phyloP scores from a whole-genome alignment of 768 basidiomycete species.

The Collybia mongolica region DNA sequence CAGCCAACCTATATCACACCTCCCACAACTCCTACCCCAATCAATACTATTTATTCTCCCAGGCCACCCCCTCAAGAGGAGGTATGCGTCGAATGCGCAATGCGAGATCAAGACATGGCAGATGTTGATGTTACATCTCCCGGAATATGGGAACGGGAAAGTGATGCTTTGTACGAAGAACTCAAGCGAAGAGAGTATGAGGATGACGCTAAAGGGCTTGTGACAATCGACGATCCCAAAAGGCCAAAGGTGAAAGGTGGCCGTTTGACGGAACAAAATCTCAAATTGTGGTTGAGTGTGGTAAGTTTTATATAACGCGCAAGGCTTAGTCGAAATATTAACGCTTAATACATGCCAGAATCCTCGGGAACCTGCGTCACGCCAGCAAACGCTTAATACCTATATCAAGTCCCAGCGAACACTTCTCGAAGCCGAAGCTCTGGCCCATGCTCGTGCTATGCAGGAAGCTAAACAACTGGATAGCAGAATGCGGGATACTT shows the following conservation, averaged over 20 bases:
- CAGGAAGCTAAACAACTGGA: conserved; percentile 78
- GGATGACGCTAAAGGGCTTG: conserved; percentile 53
- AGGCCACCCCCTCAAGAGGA: conserved; percentile 67
- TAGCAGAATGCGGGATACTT: conserved; percentile 75
- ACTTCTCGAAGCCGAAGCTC: conserved; percentile 78
- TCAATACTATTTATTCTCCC: conserved; percentile 63
- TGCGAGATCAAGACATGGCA: conserved; percentile 98
- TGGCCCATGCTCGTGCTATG: conserved; percentile 75
- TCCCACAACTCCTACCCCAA: conserved; percentile 46
- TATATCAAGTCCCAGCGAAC: conserved; percentile 84
- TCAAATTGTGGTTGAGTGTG: conserved; percentile 78
- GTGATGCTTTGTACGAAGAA: conserved; percentile 81
- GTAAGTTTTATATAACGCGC: conserved; percentile 41
- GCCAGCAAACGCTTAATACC: conserved; percentile 74
- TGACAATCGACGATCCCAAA: conserved; percentile 47
- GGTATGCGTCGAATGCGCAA: conserved; percentile 94
- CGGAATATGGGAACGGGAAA: conserved; percentile 90
- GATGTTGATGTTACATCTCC: conserved; percentile 87
- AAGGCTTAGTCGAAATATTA: conserved; percentile 3
- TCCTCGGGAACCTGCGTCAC: conserved; percentile 83
- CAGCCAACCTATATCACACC: conserved; percentile 79
- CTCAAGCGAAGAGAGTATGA: conserved; percentile 69
- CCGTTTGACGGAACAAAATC: conserved; percentile 70
- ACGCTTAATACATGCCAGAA: conserved; percentile 51
- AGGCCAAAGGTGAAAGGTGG: conserved; percentile 67